Evolutionary conservation across 805 yeast genomes (phyloP).

Genomic region (Ogataea glucozyma): DNA sequence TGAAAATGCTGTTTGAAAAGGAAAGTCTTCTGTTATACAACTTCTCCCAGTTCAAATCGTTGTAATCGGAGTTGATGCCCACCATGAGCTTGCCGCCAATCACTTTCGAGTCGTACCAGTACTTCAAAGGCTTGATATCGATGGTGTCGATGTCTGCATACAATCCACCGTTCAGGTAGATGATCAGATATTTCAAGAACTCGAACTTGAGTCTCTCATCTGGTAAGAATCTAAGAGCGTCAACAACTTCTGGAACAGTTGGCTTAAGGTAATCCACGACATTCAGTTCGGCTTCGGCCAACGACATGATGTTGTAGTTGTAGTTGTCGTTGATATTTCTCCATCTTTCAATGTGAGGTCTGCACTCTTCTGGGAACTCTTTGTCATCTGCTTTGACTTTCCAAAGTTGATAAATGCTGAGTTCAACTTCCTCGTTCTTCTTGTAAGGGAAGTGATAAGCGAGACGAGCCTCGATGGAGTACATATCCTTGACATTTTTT

Average conservation of each 20-base stretch:
- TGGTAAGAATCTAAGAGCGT: conserved; percentile 51
- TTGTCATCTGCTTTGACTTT: conserved; percentile 29
- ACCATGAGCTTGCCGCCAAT: conserved; percentile 28
- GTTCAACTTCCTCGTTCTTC: conserved; percentile 28
- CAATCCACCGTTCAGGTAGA: conserved; percentile 53
- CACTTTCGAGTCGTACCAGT: conserved; percentile 30
- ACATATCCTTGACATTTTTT: conserved; percentile 32
- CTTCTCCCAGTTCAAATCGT: conserved; percentile 34
- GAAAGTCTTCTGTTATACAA: conserved; percentile 36
- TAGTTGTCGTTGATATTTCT: conserved; percentile 32
- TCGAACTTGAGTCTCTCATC: conserved; percentile 52
- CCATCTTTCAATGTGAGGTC: conserved; percentile 37
- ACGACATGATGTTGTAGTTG: conserved; percentile 32
- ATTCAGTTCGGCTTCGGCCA: conserved; percentile 32
- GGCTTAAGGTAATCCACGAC: conserved; percentile 30
- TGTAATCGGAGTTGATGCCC: conserved; percentile 34
- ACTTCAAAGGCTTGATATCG: conserved; percentile 44
- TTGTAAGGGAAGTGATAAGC: conserved; percentile 33
- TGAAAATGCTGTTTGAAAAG: conserved; percentile 31
- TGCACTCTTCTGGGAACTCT: conserved; percentile 34
- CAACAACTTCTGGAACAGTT: conserved; percentile 51
- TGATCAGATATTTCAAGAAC: conserved; percentile 51
- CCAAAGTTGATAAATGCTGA: conserved; percentile 36
- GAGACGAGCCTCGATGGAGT: conserved; percentile 33
- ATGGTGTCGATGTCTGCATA: conserved; percentile 58